Base-by-base conservation (phyloP, 2,329 filamentous ascomycete genomes). In the Drechslerella dactyloides region DNA sequence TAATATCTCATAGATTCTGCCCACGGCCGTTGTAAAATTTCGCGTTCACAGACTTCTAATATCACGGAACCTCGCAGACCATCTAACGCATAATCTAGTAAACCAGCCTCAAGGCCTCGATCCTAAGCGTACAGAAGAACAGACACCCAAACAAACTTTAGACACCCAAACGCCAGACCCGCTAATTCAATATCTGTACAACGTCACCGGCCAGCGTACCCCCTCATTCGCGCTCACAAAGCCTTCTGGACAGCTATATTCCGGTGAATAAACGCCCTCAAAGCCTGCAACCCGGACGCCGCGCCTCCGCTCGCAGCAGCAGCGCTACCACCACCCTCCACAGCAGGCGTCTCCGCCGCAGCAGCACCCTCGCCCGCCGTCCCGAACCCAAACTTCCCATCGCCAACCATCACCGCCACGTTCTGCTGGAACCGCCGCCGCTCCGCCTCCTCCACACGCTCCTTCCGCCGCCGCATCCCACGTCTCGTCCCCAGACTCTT, bases 171-270 rank as follows among this genome's bases (percentile, higher is more conserved):
- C 46, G 23, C 46, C 17, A 46, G n/a, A 17, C 44, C 44, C 53
- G 61, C 61, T 57, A 65, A 58, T 27, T 52, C 15, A 17, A 65
- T 27, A 58, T 44, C 30, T 51, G 13, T 19, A 35, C 33, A 17
- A 23, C 27, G 5, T 4, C 56, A 33, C 19, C 52, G 7, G 23
- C 27, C 1, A 21, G 10, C 6, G 11, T 24, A 23, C 11, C 21
- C 10, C 37, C 21, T 2, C 44, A 48, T 17, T 33, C n/a, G n/a
- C n/a, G n/a, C n/a, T 42, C 51, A 70, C n/a, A 70, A 23, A 33
- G 59, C 66, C 44, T 64, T 64, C 33, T 70, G 61, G n/a, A 73
- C 58, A 1, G 69, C 69, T 40, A 73, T 73, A 40, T 66, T 73
- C 37, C 55, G 50, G 17, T 66, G 51, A 15, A 73, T 73, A 50